These are phyloP conservation scores for Rosa persica DNA, from an alignment of 306 rosid genomes.

Conservation along the genomic window DNA sequence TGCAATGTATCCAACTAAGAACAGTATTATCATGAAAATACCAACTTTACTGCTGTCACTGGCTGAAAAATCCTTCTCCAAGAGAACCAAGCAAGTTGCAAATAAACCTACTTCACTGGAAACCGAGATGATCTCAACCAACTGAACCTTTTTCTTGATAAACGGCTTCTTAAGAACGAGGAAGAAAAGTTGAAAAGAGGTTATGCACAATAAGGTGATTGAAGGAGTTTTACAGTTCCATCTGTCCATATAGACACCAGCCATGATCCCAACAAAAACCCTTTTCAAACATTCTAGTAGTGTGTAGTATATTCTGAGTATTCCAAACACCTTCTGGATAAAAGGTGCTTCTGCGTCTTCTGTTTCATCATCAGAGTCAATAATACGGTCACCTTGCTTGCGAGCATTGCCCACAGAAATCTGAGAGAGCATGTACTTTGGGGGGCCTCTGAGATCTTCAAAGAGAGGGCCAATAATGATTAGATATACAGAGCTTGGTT, in stretches of 20 bases:
- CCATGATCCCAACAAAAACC: constrained; percentile 56
- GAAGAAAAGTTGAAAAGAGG: constrained; percentile 83
- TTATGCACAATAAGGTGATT: constrained; percentile 44
- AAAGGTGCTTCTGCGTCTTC: constrained; percentile 96
- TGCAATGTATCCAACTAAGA: constrained; percentile 55
- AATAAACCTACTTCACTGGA: constrained; percentile 60
- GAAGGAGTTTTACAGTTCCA: constrained; percentile 46
- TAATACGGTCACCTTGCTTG: constrained; percentile 53
- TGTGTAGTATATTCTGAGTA: constrained; percentile 80
- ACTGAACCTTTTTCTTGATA: constrained; percentile 82
- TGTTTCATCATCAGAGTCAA: constrained; percentile 85
- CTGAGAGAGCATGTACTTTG: constrained; percentile 94
- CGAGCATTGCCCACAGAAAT: constrained; percentile 48
- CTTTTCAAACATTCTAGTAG: constrained; percentile 65
- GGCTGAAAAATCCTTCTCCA: constrained; percentile 44
- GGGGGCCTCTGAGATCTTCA: constrained; percentile 94
- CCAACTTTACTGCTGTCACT: constrained; percentile 46
- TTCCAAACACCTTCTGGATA: constrained; percentile 88
- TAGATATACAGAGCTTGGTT: constrained; percentile 43
- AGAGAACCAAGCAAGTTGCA: constrained; percentile 43
- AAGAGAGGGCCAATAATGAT: constrained; percentile 72
- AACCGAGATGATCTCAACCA: constrained; percentile 71
- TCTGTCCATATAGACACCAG: constrained; percentile 53
- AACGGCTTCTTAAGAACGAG: constrained; percentile 90
- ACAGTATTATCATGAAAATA: constrained; percentile 57